phyloP scores from a whole-genome alignment of 1,284 basidiomycete genomes.

The Puccinia horiana region DNA sequence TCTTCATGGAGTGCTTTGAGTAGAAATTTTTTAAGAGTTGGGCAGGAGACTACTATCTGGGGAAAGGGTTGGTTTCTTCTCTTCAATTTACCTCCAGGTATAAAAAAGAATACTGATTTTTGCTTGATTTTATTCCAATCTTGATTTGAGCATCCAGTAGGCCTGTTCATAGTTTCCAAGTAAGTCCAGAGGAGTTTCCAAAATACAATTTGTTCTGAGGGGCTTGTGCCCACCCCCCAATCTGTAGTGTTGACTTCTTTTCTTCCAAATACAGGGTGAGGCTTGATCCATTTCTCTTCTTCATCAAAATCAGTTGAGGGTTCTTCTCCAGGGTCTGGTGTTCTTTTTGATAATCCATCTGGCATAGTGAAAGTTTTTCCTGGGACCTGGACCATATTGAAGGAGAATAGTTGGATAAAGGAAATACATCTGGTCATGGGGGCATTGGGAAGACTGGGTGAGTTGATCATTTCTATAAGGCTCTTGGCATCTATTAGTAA shows the following conservation, averaged over 20 bases:
- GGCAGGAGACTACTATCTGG: neutral
- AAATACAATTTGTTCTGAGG: neutral
- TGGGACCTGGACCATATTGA: conserved; percentile 26
- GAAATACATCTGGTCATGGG: conserved; percentile 33
- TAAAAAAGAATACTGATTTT: neutral
- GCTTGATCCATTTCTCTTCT: conserved; percentile 10
- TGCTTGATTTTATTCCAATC: neutral
- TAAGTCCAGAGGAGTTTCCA: neutral
- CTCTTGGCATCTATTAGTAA: conserved; percentile 25
- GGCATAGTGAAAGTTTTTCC: conserved; percentile 36
- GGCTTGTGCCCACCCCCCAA: neutral
- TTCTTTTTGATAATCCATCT: neutral
- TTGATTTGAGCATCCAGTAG: neutral
- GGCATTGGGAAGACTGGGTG: conserved; percentile 18
- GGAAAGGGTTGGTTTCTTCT: neutral
- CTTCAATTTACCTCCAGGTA: neutral
- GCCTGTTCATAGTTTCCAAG: neutral
- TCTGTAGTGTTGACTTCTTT: conserved; percentile 9
- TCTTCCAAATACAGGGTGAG: conserved; percentile 12
- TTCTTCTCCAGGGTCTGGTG: neutral
- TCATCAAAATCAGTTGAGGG: neutral
- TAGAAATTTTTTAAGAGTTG: neutral
- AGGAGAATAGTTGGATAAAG: conserved; percentile 38
- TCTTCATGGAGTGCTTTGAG: neutral
- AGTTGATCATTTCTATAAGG: conserved; percentile 39